Evolutionary conservation across 2,329 filamentous ascomycete species (phyloP).

Genomic region (Diaporthe longicolla): DNA sequence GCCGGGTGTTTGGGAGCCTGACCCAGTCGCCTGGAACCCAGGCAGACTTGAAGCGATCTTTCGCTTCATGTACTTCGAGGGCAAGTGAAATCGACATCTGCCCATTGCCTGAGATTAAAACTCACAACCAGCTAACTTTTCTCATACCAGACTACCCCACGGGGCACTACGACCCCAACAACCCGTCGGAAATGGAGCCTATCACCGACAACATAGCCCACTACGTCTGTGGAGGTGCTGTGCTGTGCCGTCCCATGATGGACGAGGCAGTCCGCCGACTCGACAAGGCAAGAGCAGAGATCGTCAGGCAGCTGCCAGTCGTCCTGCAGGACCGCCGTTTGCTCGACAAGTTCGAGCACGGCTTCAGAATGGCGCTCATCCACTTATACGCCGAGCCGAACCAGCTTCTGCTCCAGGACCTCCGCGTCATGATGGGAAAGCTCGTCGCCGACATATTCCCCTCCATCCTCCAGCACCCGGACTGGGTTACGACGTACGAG

Average conservation of each 20-base stretch:
- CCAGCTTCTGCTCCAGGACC: conserved; percentile 40
- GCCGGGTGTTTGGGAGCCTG: conserved; percentile 33
- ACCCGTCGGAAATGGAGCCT: conserved; percentile 43
- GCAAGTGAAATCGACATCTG: conserved; percentile 26
- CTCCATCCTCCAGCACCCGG: conserved; percentile 44
- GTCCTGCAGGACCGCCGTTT: conserved; percentile 35
- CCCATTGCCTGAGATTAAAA: too few relatives aligned
- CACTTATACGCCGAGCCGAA: conserved; percentile 48
- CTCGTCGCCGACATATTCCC: conserved; percentile 46
- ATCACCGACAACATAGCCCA: conserved; percentile 46
- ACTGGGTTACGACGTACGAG: conserved; percentile 35
- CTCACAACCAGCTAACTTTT: conserved; percentile 20
- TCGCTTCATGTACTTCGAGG: conserved; percentile 49
- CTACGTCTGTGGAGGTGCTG: conserved; percentile 48
- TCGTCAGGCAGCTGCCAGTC: conserved; percentile 54
- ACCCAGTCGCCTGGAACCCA: conserved; percentile 42
- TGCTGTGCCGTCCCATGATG: conserved; percentile 47
- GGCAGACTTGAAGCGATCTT: conserved; percentile 45
- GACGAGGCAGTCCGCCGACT: conserved; percentile 66
- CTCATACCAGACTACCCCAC: conserved; percentile 43
- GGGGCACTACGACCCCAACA: conserved; percentile 36
- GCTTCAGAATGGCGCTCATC: conserved; percentile 44
- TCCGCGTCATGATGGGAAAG: conserved; percentile 48
- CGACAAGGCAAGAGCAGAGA: conserved; percentile 62
- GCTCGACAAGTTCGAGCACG: conserved; percentile 44